Evolutionary conservation across 2,329 filamentous ascomycete species (phyloP), one percentile per base, ranked within the genome.

Genomic region (Fusarium gaditjirri): DNA sequence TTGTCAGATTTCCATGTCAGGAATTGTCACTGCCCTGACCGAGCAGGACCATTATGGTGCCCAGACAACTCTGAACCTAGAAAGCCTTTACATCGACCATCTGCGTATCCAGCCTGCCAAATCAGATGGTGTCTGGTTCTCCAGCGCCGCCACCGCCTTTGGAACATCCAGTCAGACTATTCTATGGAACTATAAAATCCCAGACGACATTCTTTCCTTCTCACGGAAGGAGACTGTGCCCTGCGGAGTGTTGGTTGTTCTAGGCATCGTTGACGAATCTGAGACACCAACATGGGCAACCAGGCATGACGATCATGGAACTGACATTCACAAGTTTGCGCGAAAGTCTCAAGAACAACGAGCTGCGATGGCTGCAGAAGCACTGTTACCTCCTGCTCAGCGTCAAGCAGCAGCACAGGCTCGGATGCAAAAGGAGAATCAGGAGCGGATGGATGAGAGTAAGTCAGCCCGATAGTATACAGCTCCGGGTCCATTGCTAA

Each of bases 111-210:
- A 78, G 39, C 49, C 71, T 14, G 74, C 62, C 27, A 79, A 73
- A 33, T 81, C 78, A 2, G 79, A 81, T 35, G 87, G 87, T 13
- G 78, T 84, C 14, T 91, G 89, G 88, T 90, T 90, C 70, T 86
- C 88, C 33, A 86, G 84, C 65, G 85, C 84, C 3, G 84, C 84
- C 2, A 90, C 88, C 2, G 88, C 89, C 1, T 86, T 87, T 64
- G 86, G 86, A 25, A 88, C 86, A 3, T 83, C 85, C 0, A 86
- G 83, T 54, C 84, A 86, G 71, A 89, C 88, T 2, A 83, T 89
- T 14, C 81, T 91, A 6, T 91, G 89, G 89, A 88, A 86, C 75
- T 90, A 89, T 80, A 84, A 85, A 61, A 89, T 90, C 50, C 87
- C 88, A 0, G 82, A 86, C 25, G 83, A 84, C 6, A 79, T 90